Base-by-base conservation (phyloP, 2,329 filamentous ascomycete species). In the Penicillium sp. region DNA sequence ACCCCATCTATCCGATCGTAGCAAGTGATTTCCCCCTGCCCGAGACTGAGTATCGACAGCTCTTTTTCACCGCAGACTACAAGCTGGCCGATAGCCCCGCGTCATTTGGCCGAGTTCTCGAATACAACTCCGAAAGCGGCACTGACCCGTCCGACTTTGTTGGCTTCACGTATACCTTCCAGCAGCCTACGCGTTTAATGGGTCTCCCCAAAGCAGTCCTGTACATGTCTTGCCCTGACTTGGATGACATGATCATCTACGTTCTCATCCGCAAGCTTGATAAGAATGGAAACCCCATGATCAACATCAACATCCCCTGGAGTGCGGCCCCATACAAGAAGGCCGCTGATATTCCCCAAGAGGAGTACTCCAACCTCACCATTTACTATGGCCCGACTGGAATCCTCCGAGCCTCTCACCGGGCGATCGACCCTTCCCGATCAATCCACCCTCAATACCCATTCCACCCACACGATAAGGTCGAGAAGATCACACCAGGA, bases 171-270 rank as follows among this genome's bases (percentile, higher is more conserved):
- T 65, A 76, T 56, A 79, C 69, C 0, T 83, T 83, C 62, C 19
- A 64, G 0, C 64, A 78, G 50, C 67, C 68, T 2, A 75, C 79
- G 0, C 68, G 75, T 3, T 67, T 84, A 5, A 75, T 82, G 30
- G 82, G 81, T 5, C 67, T 78, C 1, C 74, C 81, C 15, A 82
- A 82, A 64, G 78, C 79, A 0, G 67, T 76, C 1, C 70, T 84
- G 1, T 81, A 79, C 70, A 78, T 83, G 69, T 81, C 79, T 0
- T 79, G 75, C 63, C 62, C 67, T 1, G 74, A 75, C 8, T 67
- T 70, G 15, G 73, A 83, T 62, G 82, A 83, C 62, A 74, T 84
- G 63, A 75, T 74, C 45, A 75, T 82, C 13, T 83, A 76, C 60
- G 74, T 81, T 7, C 73, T 78, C 3, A 54, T 84, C 2, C 73